A percentile compares a stretch with the other conserved stretches of the same genome.
phyloP scores from a whole-genome alignment of 768 basidiomycete species.

The Fomitopsis serialis region DNA sequence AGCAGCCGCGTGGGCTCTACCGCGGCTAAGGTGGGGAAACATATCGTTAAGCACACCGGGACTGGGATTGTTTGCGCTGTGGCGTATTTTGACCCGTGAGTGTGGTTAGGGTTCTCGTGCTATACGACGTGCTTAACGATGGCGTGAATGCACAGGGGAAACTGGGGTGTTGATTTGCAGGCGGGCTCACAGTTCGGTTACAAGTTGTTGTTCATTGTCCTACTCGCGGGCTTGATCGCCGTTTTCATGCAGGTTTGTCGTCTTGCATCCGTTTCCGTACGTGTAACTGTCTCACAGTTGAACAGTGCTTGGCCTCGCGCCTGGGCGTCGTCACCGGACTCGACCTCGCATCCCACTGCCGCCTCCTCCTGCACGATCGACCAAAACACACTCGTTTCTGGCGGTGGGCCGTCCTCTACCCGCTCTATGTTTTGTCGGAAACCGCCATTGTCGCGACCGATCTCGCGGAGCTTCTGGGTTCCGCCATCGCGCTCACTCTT shows the following conservation, averaged over 20 bases:
- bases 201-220: slow-evolving; percentile 75
- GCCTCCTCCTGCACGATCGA: slow-evolving; percentile 38
- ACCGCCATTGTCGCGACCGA: slow-evolving; percentile 51
- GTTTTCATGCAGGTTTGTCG: slow-evolving; percentile 59
- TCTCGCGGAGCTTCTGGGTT: slow-evolving; percentile 54
- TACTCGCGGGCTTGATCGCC: slow-evolving; percentile 78
- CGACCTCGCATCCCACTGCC: slow-evolving; percentile 43
- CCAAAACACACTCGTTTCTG: slow-evolving; percentile 30
- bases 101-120: not conserved
- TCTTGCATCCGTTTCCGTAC: too few relatives aligned
- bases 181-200: slow-evolving; percentile 88
- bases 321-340: slow-evolving; percentile 80
- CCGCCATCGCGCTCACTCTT: slow-evolving; percentile 52
- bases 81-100: slow-evolving; percentile 83
- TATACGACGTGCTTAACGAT: not conserved
- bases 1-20: too few relatives aligned
- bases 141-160: slow-evolving; percentile 44
- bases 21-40: slow-evolving; percentile 2
- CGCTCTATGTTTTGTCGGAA: slow-evolving; percentile 39
- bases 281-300: too few relatives aligned
- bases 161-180: slow-evolving; percentile 88
- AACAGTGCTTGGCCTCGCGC: slow-evolving; percentile 50
- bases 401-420: slow-evolving; percentile 36
- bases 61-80: slow-evolving; percentile 85
- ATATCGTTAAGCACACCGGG: slow-evolving; percentile 39